A percentile compares a stretch with the other conserved stretches of the same genome.
Evolutionary conservation across 768 basidiomycete genomes (phyloP).

Genomic region (Phylloporus arenicola): DNA sequence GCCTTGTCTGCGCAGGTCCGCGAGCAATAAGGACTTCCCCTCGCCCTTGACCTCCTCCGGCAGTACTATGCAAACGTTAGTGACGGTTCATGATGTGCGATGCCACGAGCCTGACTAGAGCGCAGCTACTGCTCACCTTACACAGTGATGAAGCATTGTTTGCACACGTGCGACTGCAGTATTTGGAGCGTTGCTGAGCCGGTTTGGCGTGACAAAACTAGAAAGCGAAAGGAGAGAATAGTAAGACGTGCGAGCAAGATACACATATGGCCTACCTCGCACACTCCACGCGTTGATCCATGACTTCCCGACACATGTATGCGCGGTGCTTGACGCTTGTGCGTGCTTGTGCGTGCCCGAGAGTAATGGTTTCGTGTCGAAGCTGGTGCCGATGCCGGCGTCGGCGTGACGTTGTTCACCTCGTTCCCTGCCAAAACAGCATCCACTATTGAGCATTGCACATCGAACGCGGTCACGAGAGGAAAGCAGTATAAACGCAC

Average conservation of each 20-base stretch:
- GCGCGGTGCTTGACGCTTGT: constrained; percentile 10
- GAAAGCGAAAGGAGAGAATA: constrained; percentile 18
- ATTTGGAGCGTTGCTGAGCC: constrained; percentile 49
- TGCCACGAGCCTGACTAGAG: neutral
- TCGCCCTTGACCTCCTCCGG: constrained; percentile 13
- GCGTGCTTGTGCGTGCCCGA: neutral
- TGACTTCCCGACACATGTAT: constrained; percentile 5
- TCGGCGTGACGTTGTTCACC: neutral
- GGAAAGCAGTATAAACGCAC: constrained; percentile 21
- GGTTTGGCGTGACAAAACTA: constrained; percentile 51
- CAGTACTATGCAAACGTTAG: constrained; percentile 17
- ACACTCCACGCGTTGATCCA: constrained; percentile 10
- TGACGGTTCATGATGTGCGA: neutral
- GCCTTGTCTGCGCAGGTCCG: constrained; percentile 20
- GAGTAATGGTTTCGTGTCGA: constrained; percentile 2
- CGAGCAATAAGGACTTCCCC: constrained; percentile 21
- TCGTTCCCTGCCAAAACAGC: constrained; percentile 9
- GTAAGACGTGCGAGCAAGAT: neutral
- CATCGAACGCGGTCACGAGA: neutral
- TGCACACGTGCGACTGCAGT: constrained; percentile 59
- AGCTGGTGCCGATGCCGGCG: neutral
- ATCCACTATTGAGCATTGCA: constrained; percentile 2
- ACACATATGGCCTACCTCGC: constrained; percentile 17
- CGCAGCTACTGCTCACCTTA: constrained; percentile 11
- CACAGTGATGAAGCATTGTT: constrained; percentile 33